Evolutionary conservation across 345 rosid genomes (phyloP), one percentile per base, ranked within the genome.

Genomic region (Zanthoxylum bungeanum): DNA sequence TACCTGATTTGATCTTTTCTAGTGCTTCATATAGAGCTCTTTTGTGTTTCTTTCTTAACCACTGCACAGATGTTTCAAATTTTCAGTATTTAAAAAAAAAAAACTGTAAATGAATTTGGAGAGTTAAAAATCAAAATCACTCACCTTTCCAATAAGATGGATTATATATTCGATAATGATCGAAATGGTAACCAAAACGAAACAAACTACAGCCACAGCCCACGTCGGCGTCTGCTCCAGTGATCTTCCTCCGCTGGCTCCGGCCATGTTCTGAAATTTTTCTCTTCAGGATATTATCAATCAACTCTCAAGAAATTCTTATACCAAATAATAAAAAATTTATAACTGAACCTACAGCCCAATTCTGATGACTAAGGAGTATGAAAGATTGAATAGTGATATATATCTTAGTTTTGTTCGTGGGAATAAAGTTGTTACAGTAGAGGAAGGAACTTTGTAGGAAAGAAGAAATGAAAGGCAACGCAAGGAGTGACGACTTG

Each of bases 1-100:
- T 76, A 93, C 98, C 98, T 71, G 93, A 88, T 79, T 95, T 95
- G 51, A 95, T 79, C 72, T 95, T 95, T 73, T 89, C 99, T n/a
- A 95, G 91, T 16, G 98, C 88, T 71, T 95, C 99, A 44, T 59
- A 86, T 2, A 93, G 74, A 75, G 94, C 96, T 71, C 83, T 81
- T 73, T 86, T 92, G 68, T 80, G 80, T 76, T 80, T 89, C 66
- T 61, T 89, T 68, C 78, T 79, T 39, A 95, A 73, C 93, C 93
- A 90, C 99, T 95, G 84, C 28, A 67, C 12, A 2, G 49, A 19
- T 44, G 19, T 44, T 44, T 44, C 49, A 17, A 44, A 44, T 12
- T 0, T 14, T 3, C 17, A 44, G 7, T 44, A 44, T 44, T 6
- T 12, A 1, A 44, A 44, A 44, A 44, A 44, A 1, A 19, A 44